Evolutionary conservation across 345 rosid genomes (phyloP), one percentile per base, ranked within the genome.

Genomic region (Geranium rotundifolium): DNA sequence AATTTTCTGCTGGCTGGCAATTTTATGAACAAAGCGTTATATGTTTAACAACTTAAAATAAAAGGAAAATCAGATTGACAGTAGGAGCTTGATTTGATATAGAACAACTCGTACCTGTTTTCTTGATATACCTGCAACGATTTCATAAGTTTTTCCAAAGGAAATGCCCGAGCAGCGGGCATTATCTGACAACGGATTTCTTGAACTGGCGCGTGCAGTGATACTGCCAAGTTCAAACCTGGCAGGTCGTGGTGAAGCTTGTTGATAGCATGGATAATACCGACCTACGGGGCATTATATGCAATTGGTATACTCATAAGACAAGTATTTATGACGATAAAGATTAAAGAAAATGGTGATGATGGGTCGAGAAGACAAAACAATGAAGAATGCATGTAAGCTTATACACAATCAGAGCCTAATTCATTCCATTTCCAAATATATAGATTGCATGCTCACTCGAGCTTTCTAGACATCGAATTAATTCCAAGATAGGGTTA

Each of bases 81-180:
- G 41, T 9, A 63, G 19, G 65, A 72, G 63, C 15, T 6, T 29
- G 65, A 41, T 61, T 56, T 37, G 17, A 49, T 29, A 29, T 54
- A 4, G 16, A 46, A 60, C 56, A 54, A 56, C 4, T 67, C 49
- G 60, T 62, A 89, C 98, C 96, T 88, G 65, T 75, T 82, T 64
- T 71, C 83, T 71, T 93, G 99, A 79, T 90, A 90, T 56, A 67
- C 55, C 61, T 83, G 79, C 65, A 93, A 77, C 34, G 96, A 30
- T 73, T 78, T 76, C 91, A 93, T 90, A 17, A 93, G 99, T 74
- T 88, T 93, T 71, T 77, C 89, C 73, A 93, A 76, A 72, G 96
- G 91, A 79, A 90, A 93, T 73, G 99, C 99, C 71, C 96, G 83
- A 63, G 99, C 97, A 23, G 97, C 88, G 41, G 97, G 99, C 99